Evolutionary conservation across 441 rosid genomes (phyloP).

Genomic region (Brassica balearica): DNA sequence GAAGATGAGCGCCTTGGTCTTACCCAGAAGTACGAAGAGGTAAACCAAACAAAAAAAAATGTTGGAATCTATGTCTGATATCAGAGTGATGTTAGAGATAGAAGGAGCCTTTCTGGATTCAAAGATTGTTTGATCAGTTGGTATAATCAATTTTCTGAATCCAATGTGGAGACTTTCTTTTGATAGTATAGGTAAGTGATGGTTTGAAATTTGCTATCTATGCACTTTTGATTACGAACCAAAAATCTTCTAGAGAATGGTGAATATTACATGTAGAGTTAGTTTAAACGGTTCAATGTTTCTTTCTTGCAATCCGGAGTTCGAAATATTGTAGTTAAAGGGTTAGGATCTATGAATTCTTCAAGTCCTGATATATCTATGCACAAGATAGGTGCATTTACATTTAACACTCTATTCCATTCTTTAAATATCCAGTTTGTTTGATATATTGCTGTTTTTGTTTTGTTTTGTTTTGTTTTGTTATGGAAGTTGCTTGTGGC

Average conservation of each 20-base stretch:
- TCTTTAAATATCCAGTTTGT: background rate
- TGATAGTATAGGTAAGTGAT: slow-evolving; percentile 3
- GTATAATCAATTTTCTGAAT: background rate
- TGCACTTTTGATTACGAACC: background rate
- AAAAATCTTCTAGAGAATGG: too few species aligned
- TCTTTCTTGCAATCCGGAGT: background rate
- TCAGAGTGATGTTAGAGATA: background rate
- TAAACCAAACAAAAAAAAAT: slow-evolving; percentile 20
- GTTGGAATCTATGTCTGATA: background rate
- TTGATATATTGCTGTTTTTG: background rate
- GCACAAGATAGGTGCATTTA: slow-evolving; percentile 12
- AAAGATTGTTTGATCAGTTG: background rate
- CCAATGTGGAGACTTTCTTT: slow-evolving; percentile 7
- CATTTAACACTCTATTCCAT: background rate
- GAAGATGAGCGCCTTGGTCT: slow-evolving; percentile 84
- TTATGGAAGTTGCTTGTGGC: slow-evolving; percentile 66
- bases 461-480: background rate
- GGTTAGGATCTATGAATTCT: too few species aligned
- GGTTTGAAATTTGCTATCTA: background rate
- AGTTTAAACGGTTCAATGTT: slow-evolving; percentile 3
- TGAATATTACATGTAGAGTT: background rate
- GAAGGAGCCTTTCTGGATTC: background rate
- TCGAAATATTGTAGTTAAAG: background rate
- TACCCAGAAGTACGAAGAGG: slow-evolving; percentile 94
- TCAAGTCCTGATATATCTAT: slow-evolving; percentile 10